A percentile compares a stretch with the other conserved stretches of the same genome.
These are phyloP conservation scores for Hypericum androsaemum DNA, from an alignment of 345 rosid species.

Conservation along the genomic window DNA sequence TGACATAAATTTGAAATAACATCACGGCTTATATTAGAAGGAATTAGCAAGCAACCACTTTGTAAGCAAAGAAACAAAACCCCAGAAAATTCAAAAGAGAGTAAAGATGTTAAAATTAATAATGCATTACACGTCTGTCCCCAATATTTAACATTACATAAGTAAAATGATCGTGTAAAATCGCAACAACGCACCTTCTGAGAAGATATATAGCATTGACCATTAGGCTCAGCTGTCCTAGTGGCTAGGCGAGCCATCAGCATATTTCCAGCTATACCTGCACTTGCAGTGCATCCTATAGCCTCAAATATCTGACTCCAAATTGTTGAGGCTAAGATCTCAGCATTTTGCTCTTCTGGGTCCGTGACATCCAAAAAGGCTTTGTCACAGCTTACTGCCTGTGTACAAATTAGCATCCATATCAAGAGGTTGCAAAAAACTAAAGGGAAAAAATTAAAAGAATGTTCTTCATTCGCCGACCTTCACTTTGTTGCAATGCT, in stretches of 20 bases:
- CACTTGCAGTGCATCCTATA: slow-evolving; percentile 87
- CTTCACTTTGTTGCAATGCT: slow-evolving; percentile 77
- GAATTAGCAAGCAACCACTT: too few relatives aligned
- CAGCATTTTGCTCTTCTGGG: slow-evolving; percentile 43
- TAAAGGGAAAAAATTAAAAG: slow-evolving; percentile 6
- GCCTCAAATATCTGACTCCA: slow-evolving; percentile 65
- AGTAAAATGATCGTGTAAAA: background rate
- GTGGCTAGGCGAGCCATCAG: slow-evolving; percentile 97
- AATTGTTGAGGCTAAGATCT: slow-evolving; percentile 49
- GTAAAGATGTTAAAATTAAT: too few relatives aligned
- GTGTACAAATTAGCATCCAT: slow-evolving; percentile 14
- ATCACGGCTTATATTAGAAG: too few relatives aligned
- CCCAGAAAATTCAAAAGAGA: too few relatives aligned
- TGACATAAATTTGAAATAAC: too few relatives aligned
- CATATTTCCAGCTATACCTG: slow-evolving; percentile 83
- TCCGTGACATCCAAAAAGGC: slow-evolving; percentile 75
- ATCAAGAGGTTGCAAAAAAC: slow-evolving; percentile 7
- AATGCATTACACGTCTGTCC: too few relatives aligned
- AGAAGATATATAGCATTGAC: slow-evolving; percentile 64
- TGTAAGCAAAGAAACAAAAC: too few relatives aligned
- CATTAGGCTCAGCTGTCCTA: slow-evolving; percentile 79
- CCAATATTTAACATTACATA: too few relatives aligned
- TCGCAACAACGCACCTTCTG: slow-evolving; percentile 36
- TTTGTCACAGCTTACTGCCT: slow-evolving; percentile 97
- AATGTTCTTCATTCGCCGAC: slow-evolving; percentile 21